Percentiles rank a stretch among this genome's conserved stretches.
Evolutionary conservation across 805 yeast genomes (phyloP).

Genomic region (Hyphopichia homilentoma): DNA sequence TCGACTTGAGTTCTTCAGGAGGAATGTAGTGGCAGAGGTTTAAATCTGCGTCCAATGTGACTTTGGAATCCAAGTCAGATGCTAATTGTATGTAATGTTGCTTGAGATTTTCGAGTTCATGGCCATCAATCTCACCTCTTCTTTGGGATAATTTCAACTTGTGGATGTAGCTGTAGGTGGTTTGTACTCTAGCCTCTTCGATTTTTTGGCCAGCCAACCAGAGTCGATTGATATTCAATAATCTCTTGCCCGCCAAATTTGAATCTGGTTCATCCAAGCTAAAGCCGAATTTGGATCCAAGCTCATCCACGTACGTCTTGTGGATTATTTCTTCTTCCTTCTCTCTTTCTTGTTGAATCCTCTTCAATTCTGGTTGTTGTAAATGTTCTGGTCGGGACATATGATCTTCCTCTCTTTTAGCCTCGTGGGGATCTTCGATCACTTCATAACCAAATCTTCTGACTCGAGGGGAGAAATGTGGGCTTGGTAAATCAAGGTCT

Average conservation of each 20-base stretch:
- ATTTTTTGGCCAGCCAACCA: conserved; percentile 55
- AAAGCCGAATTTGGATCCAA: conserved; percentile 20
- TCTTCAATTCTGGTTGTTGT: conserved; percentile 49
- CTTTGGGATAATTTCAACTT: conserved; percentile 39
- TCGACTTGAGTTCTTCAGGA: conserved; percentile 19
- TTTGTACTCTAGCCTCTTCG: conserved; percentile 55
- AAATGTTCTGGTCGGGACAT: conserved; percentile 67
- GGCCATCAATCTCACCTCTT: conserved; percentile 31
- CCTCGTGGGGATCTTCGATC: conserved; percentile 46
- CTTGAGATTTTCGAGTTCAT: conserved; percentile 16
- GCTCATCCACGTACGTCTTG: conserved; percentile 22
- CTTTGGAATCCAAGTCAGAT: conserved; percentile 36
- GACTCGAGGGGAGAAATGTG: conserved; percentile 84
- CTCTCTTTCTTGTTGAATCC: conserved; percentile 38
- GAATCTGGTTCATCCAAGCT: conserved; percentile 9
- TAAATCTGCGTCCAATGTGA: conserved; percentile 46
- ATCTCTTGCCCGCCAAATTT: conserved; percentile 38
- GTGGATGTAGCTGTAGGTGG: conserved; percentile 49
- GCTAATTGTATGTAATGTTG: conserved; percentile 36
- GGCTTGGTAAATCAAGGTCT: conserved; percentile 70
- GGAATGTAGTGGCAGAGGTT: conserved; percentile 38
- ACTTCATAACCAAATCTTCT: conserved; percentile 77
- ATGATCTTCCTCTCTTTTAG: conserved; percentile 55
- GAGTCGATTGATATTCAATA: conserved; percentile 46
- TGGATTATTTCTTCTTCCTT: conserved; percentile 26